Conservation (phyloP, 2,329 filamentous ascomycete species). For the Aphanoascus verrucosus region DNA sequence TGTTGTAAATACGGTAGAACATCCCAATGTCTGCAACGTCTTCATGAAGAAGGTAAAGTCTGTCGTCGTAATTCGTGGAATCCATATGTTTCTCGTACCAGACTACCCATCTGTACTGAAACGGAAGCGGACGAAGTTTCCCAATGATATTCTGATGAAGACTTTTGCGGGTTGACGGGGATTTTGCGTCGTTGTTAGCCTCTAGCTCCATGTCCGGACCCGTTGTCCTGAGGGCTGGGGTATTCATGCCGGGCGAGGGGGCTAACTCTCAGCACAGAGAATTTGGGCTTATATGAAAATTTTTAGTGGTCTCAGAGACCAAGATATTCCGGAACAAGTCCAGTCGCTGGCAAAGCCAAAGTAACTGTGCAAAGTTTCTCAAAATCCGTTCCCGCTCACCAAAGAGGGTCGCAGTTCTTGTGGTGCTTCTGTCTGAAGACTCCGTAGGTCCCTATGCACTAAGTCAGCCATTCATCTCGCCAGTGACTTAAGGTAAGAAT, state of each 20-base stretch:
- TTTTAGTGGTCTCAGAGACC: background rate
- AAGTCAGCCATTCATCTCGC: too few relatives aligned
- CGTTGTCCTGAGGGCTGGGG: constrained; percentile 19
- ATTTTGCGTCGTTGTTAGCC: constrained; percentile 2
- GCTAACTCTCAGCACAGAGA: background rate
- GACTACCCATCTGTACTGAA: constrained; percentile 40
- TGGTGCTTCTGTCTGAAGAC: too few relatives aligned
- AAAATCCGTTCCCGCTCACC: too few relatives aligned
- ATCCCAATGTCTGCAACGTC: constrained; percentile 34
- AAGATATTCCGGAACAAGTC: too few relatives aligned
- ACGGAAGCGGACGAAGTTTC: constrained; percentile 37
- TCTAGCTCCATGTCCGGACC: constrained; percentile 15
- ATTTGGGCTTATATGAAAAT: background rate
- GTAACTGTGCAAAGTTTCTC: background rate
- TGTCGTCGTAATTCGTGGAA: constrained; percentile 23
- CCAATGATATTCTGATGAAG: constrained; percentile 37
- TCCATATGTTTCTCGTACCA: constrained; percentile 37
- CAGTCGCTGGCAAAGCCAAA: background rate
- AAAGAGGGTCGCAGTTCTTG: too few relatives aligned
- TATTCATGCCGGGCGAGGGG: constrained; percentile 16
- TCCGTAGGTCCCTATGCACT: too few relatives aligned
- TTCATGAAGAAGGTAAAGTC: constrained; percentile 31
- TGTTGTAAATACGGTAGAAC: constrained; percentile 75
- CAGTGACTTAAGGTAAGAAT: too few relatives aligned
- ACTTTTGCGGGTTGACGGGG: constrained; percentile 24